Percentiles rank a stretch among this genome's conserved stretches.
These are phyloP conservation scores for Metschnikowia santaceciliae DNA, from an alignment of 805 yeast species.

Conservation along the genomic window DNA sequence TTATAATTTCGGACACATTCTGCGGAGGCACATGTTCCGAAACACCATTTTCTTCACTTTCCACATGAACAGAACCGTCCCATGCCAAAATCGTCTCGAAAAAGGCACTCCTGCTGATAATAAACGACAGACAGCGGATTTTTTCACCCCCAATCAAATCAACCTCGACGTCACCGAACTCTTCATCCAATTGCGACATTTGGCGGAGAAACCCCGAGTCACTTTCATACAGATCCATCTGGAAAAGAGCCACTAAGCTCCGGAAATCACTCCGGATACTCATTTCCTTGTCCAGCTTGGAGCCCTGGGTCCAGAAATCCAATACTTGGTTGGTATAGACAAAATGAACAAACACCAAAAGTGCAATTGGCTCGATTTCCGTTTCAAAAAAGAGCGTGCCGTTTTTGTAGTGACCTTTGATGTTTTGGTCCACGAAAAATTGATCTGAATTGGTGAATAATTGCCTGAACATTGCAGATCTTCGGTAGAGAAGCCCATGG, in stretches of 20 bases:
- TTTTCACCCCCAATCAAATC: constrained; percentile 45
- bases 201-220: constrained; percentile 7
- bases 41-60: constrained; percentile 1
- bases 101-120: constrained; percentile 56
- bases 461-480: constrained; percentile 28
- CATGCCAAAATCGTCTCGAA: constrained; percentile 64
- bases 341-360: constrained; percentile 40
- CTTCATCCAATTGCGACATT: constrained; percentile 12
- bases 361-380: constrained; percentile 31
- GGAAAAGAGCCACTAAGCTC: constrained; percentile 17
- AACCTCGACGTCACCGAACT: constrained; percentile 42
- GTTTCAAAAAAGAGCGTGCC: constrained; percentile 20
- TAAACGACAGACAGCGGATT: constrained; percentile 46
- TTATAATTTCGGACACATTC: too few relatives aligned
- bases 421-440: constrained; percentile 21
- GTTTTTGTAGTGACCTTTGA: constrained; percentile 23
- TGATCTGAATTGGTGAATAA: constrained; percentile 22
- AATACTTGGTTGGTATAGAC: constrained; percentile 46
- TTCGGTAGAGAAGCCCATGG: constrained; percentile 24
- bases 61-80: constrained; percentile 22
- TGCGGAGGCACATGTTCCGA: too few relatives aligned
- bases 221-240: constrained; percentile 14
- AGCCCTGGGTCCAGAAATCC: constrained; percentile 45
- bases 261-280: constrained; percentile 29
- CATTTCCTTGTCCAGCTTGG: constrained; percentile 20